Base-by-base conservation (phyloP, 2,329 filamentous ascomycete species). In the Fusarium vanettenii region DNA sequence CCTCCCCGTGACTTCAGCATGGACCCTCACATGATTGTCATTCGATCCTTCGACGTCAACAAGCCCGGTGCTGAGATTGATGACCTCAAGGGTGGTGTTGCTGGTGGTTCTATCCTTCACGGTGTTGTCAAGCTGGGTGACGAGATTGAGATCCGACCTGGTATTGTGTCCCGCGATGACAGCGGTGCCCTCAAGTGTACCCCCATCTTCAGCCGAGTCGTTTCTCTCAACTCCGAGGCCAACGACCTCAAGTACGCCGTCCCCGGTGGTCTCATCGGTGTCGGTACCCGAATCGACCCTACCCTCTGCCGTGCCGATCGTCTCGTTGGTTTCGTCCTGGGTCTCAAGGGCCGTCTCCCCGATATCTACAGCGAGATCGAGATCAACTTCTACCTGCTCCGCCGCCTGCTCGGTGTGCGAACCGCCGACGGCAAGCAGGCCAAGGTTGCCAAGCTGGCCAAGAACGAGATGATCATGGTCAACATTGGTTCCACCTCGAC, bases 401-500 rank as follows among this genome's bases (percentile, higher is more conserved):
- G 96, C 80, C 91, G 97, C 80, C 89, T 99, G 73, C 91, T 99
- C 67, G 97, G 97, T 91, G 97, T 99, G 80, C 95, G 97, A 87
- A 98, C 97, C 56, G 95, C 96, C 73, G 97, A 99, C 79, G 97
- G 97, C 83, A 99, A 99, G 89, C 97, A 98, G 87, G 96, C 96
- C 81, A 99, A 99, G 92, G 97, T 99, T 77, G 95, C 95, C 80
- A 99, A 99, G 89, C 89, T 99, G 76, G 89, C 95, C 67, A 99
- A 98, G 92, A 98, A 98, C 86, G 97, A 99, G 85, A 95, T 98
- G 81, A 93, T 99, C 85, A 98, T 99, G 97, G 97, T 99, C 77
- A 99, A 99, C 89, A 99, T 99, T 82, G 97, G 97, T 72, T 98
- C 95, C 41, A 98, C 96, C 11, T 97, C 97, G 56, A 98, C 96